These are phyloP conservation scores for Exophiala xenobiotica DNA, from an alignment of 2,329 filamentous ascomycete species.

Conservation along the genomic window DNA sequence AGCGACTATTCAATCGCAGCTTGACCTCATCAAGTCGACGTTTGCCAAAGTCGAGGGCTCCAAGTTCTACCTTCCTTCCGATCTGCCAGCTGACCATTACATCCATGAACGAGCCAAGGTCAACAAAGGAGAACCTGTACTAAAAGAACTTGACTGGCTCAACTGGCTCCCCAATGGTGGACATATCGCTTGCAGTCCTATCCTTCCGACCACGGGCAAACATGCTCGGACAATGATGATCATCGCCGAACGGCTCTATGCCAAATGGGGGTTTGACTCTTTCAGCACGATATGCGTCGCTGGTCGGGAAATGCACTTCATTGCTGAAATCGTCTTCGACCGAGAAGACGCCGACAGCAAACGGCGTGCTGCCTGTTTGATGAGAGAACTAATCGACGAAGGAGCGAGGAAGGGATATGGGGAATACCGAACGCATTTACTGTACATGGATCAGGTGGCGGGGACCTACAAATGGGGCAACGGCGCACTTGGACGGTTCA, in stretches of 20 bases:
- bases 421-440: constrained; percentile 48
- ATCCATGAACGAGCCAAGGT: constrained; percentile 34
- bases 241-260: constrained; percentile 48
- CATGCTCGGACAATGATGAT: constrained; percentile 49
- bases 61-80: constrained; percentile 44
- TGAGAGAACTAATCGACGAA: constrained; percentile 37
- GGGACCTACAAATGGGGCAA: constrained; percentile 46
- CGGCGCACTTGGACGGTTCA: constrained; percentile 44
- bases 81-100: constrained; percentile 37
- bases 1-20: constrained; percentile 6
- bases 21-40: constrained; percentile 41
- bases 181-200: constrained; percentile 55
- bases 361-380: constrained; percentile 39
- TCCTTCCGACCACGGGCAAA: constrained; percentile 49
- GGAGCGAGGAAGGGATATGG: constrained; percentile 44
- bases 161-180: constrained; percentile 55
- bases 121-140: constrained; percentile 28
- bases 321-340: constrained; percentile 57
- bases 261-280: constrained; percentile 50
- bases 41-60: constrained; percentile 45
- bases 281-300: constrained; percentile 53
- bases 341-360: constrained; percentile 43
- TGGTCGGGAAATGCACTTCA: constrained; percentile 56
- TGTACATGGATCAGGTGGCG: constrained; percentile 48
- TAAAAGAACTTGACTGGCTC: constrained; percentile 44